Evolutionary conservation across 2,329 filamentous ascomycete species (phyloP).

Genomic region (Fusarium foetens): DNA sequence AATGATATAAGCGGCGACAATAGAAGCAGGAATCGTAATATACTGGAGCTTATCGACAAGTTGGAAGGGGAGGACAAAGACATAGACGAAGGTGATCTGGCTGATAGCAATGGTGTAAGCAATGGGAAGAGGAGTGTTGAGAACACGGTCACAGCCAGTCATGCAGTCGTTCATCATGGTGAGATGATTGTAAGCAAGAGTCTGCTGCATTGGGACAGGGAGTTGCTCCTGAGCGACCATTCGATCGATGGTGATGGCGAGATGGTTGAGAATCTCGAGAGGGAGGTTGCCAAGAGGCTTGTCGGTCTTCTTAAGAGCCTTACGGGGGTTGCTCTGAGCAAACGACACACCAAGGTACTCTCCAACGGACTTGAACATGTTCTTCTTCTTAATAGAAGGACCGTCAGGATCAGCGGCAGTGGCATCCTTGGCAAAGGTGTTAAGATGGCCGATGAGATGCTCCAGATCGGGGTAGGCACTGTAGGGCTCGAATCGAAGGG

Average conservation of each 20-base stretch:
- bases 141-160: conserved; percentile 78
- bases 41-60: conserved; percentile 71
- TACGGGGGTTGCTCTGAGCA: conserved; percentile 80
- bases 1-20: conserved; percentile 82
- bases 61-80: conserved; percentile 84
- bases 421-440: conserved; percentile 75
- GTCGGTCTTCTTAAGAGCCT: conserved; percentile 77
- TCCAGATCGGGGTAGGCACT: conserved; percentile 79
- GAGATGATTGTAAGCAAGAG: conserved; percentile 69
- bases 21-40: conserved; percentile 81
- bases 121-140: conserved; percentile 83
- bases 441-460: conserved; percentile 75
- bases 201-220: conserved; percentile 67
- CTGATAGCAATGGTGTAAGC: conserved; percentile 87
- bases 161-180: conserved; percentile 76
- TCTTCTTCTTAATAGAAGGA: conserved; percentile 54
- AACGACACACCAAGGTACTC: conserved; percentile 82
- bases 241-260: conserved; percentile 73
- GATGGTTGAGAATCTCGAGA: conserved; percentile 79
- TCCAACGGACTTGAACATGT: conserved; percentile 71
- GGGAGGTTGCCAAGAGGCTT: conserved; percentile 85
- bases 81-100: conserved; percentile 88
- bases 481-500: conserved; percentile 84
- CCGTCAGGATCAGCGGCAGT: conserved; percentile 53
- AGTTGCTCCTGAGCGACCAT: conserved; percentile 67